These are phyloP conservation scores for Ceratocystiopsis sp. DNA, from an alignment of 2,329 filamentous ascomycete genomes.

Conservation along the genomic window DNA sequence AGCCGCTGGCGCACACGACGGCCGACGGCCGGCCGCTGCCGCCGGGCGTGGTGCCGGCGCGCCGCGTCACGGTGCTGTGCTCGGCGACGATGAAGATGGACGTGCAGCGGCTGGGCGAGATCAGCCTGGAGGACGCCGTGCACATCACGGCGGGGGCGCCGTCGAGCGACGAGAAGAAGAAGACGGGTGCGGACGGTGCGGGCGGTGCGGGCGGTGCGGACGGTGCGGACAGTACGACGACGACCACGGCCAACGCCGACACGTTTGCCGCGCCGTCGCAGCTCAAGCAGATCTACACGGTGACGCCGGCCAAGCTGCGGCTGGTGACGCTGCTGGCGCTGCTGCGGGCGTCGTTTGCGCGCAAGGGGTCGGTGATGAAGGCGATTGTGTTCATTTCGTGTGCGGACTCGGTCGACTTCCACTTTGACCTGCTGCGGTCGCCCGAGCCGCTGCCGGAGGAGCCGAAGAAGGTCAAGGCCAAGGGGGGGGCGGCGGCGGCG, in stretches of 20 bases:
- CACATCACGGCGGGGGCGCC: constrained; percentile 56
- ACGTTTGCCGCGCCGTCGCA: constrained; percentile 72
- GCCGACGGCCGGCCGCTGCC: constrained; percentile 36
- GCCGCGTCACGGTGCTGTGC: constrained; percentile 76
- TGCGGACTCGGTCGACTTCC: constrained; percentile 91
- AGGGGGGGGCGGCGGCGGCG: constrained; percentile 2
- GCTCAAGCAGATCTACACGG: constrained; percentile 77
- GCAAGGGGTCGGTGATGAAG: constrained; percentile 87
- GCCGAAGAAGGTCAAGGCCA: not conserved
- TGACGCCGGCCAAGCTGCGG: constrained; percentile 78
- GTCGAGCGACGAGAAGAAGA: not conserved
- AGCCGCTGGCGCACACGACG: constrained; percentile 40
- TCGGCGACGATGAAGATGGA: constrained; percentile 98
- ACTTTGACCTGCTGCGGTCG: constrained; percentile 63
- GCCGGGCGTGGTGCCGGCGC: constrained; percentile 49
- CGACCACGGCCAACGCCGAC: not conserved
- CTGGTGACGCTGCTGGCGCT: constrained; percentile 75
- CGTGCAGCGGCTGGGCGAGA: constrained; percentile 82
- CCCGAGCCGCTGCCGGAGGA: constrained; percentile 7
- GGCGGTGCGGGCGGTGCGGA: constrained; percentile 22
- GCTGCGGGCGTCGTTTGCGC: constrained; percentile 72
- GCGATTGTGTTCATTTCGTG: constrained; percentile 94
- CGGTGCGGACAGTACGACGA: constrained; percentile 20
- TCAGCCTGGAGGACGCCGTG: constrained; percentile 82
- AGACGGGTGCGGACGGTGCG: not conserved